Conservation (phyloP, 2,329 filamentous ascomycete species). For the Penicillium olsonii region DNA sequence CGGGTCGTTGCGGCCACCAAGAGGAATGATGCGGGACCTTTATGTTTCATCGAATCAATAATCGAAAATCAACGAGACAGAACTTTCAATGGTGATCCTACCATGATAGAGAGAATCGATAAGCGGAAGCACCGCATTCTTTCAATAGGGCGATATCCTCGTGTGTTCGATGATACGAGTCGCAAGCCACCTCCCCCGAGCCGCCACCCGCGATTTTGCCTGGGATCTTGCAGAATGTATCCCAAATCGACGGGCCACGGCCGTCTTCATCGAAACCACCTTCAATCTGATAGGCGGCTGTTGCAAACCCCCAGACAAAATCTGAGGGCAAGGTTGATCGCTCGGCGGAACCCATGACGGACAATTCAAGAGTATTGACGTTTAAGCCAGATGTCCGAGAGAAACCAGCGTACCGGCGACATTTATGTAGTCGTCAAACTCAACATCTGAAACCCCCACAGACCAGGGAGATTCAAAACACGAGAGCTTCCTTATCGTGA, state of each 20-base stretch:
- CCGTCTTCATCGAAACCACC: conserved; percentile 41
- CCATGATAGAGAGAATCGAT: conserved; percentile 84
- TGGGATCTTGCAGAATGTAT: conserved; percentile 78
- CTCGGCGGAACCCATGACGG: conserved; percentile 29
- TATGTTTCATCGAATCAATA: background rate
- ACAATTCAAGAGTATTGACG: background rate
- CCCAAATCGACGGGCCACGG: conserved; percentile 47
- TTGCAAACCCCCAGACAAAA: conserved; percentile 54
- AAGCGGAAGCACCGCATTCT: conserved; percentile 69
- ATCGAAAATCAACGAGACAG: background rate
- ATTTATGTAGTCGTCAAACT: conserved; percentile 12
- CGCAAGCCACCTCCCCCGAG: conserved; percentile 76
- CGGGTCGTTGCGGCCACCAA: conserved; percentile 80
- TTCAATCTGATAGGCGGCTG: conserved; percentile 46
- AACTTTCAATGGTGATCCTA: conserved; percentile 11
- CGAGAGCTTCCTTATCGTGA: conserved; percentile 25
- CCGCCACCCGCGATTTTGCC: conserved; percentile 80
- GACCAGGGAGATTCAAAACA: background rate
- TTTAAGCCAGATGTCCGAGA: too few relatives aligned
- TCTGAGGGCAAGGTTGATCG: conserved; percentile 59
- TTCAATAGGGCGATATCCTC: conserved; percentile 80
- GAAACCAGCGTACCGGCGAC: background rate
- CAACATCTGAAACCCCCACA: background rate
- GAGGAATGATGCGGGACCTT: conserved; percentile 73
- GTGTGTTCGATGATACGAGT: conserved; percentile 78